Evolutionary conservation across 2,329 filamentous ascomycete species (phyloP).

Genomic region (Monilinia fructicola): DNA sequence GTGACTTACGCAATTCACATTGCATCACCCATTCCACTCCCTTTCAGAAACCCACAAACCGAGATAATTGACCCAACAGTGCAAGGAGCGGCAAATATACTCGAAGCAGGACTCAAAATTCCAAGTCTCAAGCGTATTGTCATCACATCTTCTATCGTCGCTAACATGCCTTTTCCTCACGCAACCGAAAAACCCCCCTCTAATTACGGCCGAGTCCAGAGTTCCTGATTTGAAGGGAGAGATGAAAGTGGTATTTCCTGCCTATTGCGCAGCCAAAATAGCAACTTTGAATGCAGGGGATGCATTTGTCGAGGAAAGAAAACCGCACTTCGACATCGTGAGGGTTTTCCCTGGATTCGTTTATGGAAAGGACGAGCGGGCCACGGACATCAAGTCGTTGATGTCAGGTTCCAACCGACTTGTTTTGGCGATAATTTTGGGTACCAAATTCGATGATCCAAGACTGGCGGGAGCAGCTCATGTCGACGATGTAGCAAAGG

Average conservation of each 20-base stretch:
- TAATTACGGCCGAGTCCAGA: neutral
- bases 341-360: conserved; percentile 7
- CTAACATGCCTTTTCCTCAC: neutral
- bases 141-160: conserved; percentile 8
- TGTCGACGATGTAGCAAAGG: neutral
- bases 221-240: neutral
- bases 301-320: neutral
- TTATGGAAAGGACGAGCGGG: conserved; percentile 4
- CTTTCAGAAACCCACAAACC: neutral
- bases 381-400: neutral
- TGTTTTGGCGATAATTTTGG: neutral
- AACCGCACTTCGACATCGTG: neutral
- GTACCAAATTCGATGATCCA: neutral
- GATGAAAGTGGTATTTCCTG: neutral
- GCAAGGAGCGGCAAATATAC: neutral
- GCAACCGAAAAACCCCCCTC: neutral
- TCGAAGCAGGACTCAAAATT: neutral
- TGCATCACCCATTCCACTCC: conserved; percentile 6
- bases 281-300: conserved; percentile 9
- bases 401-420: neutral
- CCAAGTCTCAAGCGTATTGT: neutral
- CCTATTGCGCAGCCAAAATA: conserved; percentile 18
- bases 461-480: neutral
- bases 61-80: neutral
- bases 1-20: conserved; percentile 2